Evolutionary conservation across 2,329 filamentous ascomycete species (phyloP), one percentile per base, ranked within the genome.

Genomic region (Colletotrichum sp.): DNA sequence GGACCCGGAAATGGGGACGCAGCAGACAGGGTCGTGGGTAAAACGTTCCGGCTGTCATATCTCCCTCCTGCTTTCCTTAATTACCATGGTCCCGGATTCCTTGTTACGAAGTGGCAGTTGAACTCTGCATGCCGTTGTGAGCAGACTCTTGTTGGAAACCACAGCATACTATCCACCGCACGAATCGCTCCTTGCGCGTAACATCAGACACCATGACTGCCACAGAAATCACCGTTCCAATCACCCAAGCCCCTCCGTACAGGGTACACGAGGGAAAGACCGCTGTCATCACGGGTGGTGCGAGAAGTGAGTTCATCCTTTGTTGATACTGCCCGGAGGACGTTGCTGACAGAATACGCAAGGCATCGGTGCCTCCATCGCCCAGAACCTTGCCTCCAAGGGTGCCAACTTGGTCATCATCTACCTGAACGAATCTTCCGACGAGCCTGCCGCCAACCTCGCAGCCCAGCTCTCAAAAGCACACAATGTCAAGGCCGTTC

Each of bases 301-400:
- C 88, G 22, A 83, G 89, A 79, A 88, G 88, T 89, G 82, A 24
- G 79, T 16, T 62, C 24, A 57, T 34, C 52, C 12, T 9, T 10
- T 32, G 68, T 12, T 30, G 16, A 8, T 8, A 13, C 24, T 24
- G 64, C 16, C 60, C 32, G 32, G 44, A 71, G 80, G 39, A 70
- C 32, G 59, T 13, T 60, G 30, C 59, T 62, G 32, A 62, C 59
- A n/a, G 6, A 2, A 48, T 22, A 13, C 6, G 8, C 67, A 71
- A 91, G 91, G 91, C 74, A 93, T 93, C 73, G 92, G 92, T 32
- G 90, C 90, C 24, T 90, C 90, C 30, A 90, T 92, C 64, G 90
- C 88, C 69, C 86, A 86, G 60, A 89, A 91, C 71, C 87, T 93
- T 13, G 92, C 91, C 36, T 86, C 86, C 81, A 93, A 93, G 84